Conservation (phyloP, 768 basidiomycete genomes). For the Trametes maxima region DNA sequence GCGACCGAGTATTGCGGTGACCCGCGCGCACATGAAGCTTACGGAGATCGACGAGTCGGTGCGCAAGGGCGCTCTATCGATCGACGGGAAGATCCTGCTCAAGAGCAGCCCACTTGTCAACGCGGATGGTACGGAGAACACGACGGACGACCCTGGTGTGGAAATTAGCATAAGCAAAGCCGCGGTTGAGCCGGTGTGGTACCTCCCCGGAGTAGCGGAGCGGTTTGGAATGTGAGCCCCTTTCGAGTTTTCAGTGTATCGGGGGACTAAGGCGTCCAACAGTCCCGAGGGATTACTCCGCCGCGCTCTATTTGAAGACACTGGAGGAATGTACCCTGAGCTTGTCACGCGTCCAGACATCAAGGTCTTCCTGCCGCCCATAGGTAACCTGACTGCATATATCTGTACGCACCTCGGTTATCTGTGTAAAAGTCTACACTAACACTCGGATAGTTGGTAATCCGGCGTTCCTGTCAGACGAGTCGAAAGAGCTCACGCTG, state of each 20-base stretch:
- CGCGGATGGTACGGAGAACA: slow-evolving; percentile 59
- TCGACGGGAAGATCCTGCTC: slow-evolving; percentile 86
- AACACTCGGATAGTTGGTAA: slow-evolving; percentile 63
- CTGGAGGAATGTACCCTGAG: slow-evolving; percentile 95
- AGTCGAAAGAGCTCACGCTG: slow-evolving; percentile 77
- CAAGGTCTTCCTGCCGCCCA: slow-evolving; percentile 94
- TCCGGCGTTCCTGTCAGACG: slow-evolving; percentile 75
- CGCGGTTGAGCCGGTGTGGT: slow-evolving; percentile 97
- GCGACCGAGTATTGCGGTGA: slow-evolving; percentile 91
- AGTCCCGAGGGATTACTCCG: slow-evolving; percentile 85
- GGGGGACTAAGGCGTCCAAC: neutral
- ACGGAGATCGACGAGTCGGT: slow-evolving; percentile 87
- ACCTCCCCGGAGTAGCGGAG: slow-evolving; percentile 89
- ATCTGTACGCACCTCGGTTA: slow-evolving; percentile 58
- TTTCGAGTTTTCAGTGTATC: neutral
- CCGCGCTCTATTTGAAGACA: slow-evolving; percentile 94
- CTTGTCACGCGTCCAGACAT: slow-evolving; percentile 94
- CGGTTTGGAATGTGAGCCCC: slow-evolving; percentile 84
- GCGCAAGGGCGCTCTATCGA: slow-evolving; percentile 64
- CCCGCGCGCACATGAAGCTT: slow-evolving; percentile 92
- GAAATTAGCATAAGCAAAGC: slow-evolving; percentile 92
- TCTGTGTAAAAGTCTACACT: neutral
- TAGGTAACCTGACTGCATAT: slow-evolving; percentile 89
- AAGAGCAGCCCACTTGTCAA: slow-evolving; percentile 65
- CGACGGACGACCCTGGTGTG: slow-evolving; percentile 65